phyloP scores from a whole-genome alignment of 441 rosid species.

The Gossypium gossypioides region DNA sequence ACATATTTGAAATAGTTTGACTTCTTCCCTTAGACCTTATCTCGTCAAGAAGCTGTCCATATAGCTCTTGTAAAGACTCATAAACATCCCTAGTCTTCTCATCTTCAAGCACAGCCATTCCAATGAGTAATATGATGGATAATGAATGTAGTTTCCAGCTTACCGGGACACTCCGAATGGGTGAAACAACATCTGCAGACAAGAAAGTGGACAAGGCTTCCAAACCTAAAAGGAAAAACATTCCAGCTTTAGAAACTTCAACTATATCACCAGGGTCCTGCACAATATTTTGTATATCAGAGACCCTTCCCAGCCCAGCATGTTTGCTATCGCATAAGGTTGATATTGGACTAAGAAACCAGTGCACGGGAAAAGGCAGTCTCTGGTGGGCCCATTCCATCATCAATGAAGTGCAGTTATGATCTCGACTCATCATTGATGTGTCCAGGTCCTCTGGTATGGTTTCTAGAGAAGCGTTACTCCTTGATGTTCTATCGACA shows the following conservation, averaged over 20 bases:
- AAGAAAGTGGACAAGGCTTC: conserved; percentile 54
- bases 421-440: conserved; percentile 31
- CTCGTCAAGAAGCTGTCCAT: conserved; percentile 55
- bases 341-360: conserved; percentile 85
- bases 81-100: conserved; percentile 51
- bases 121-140: conserved; percentile 52
- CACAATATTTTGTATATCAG: conserved; percentile 16
- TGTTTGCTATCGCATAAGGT: conserved; percentile 30
- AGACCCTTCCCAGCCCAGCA: conserved; percentile 21
- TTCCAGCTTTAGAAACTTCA: conserved; percentile 64
- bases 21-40: conserved; percentile 21
- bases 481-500: conserved; percentile 20
- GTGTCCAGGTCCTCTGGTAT: conserved; percentile 62
- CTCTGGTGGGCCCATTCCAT: conserved; percentile 82
- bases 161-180: conserved; percentile 45
- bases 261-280: conserved; percentile 28
- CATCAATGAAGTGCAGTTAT: conserved; percentile 23
- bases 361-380: conserved; percentile 74
- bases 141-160: conserved; percentile 81
- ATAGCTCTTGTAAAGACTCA: conserved; percentile 62
- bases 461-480: conserved; percentile 43
- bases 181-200: conserved; percentile 31
- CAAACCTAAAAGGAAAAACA: conserved; percentile 70
- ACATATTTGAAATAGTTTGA: conserved; percentile 8
- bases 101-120: conserved; percentile 72